These are phyloP conservation scores for Paramecium tetraurelia DNA, from an alignment of 73 alveolate genomes.

Conservation along the genomic window DNA sequence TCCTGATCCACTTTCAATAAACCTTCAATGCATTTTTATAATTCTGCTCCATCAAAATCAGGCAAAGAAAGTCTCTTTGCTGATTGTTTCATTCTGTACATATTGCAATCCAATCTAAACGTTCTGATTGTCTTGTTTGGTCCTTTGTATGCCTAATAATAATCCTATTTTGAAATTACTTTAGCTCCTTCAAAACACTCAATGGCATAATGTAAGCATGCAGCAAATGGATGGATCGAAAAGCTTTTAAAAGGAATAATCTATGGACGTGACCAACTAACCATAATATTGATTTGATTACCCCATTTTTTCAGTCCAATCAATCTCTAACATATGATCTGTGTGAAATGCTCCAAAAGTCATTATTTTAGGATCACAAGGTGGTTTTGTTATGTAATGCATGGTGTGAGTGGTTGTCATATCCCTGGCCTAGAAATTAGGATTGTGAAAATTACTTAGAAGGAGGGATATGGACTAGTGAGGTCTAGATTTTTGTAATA, in stretches of 20 bases:
- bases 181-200: slow-evolving; percentile 84
- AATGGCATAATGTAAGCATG: slow-evolving; percentile 78
- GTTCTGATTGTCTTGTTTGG: slow-evolving; percentile 48
- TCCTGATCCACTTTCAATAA: slow-evolving; percentile 72
- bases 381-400: slow-evolving; percentile 55
- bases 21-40: slow-evolving; percentile 69
- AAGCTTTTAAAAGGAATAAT: slow-evolving; percentile 70
- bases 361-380: slow-evolving; percentile 54
- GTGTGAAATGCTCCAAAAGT: slow-evolving; percentile 75
- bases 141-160: slow-evolving; percentile 65
- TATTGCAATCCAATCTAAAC: slow-evolving; percentile 73
- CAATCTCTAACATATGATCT: slow-evolving; percentile 75
- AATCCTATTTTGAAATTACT: not conserved
- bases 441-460: not conserved
- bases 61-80: slow-evolving; percentile 71
- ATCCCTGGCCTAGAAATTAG: slow-evolving; percentile 30
- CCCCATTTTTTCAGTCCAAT: slow-evolving; percentile 71
- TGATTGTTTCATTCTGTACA: slow-evolving; percentile 72
- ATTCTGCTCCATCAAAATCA: slow-evolving; percentile 74
- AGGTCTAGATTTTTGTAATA: not conserved
- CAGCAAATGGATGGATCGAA: slow-evolving; percentile 75
- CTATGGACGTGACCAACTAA: slow-evolving; percentile 74
- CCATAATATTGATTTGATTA: not conserved
- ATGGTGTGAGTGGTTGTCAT: slow-evolving; percentile 51
- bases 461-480: not conserved